Evolutionary conservation across 148 eudicot species (phyloP).

Genomic region (Suaeda aralocaspica): DNA sequence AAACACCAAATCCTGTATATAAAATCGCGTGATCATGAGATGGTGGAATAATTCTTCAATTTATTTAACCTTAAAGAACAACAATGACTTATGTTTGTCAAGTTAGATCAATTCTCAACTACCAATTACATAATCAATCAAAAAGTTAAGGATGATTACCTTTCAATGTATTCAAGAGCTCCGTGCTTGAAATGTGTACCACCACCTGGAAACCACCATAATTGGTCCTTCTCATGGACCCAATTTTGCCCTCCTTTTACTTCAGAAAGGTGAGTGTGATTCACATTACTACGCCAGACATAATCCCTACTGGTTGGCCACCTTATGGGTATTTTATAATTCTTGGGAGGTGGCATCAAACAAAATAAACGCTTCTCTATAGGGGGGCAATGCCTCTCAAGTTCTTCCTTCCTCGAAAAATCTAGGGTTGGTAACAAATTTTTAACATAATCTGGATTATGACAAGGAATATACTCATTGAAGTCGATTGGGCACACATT

Average conservation of each 20-base stretch:
- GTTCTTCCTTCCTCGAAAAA: slow-evolving; percentile 71
- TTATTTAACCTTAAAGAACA: background rate
- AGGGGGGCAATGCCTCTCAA: slow-evolving; percentile 92
- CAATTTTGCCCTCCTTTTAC: slow-evolving; percentile 99
- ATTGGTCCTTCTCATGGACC: slow-evolving; percentile 74
- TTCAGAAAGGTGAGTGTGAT: slow-evolving; percentile 88
- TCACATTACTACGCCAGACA: slow-evolving; percentile 91
- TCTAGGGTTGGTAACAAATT: slow-evolving; percentile 65
- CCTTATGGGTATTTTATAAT: slow-evolving; percentile 84
- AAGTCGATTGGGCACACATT: slow-evolving; percentile 68
- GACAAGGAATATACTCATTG: slow-evolving; percentile 92
- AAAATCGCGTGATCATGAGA: background rate
- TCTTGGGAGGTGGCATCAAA: slow-evolving; percentile 84
- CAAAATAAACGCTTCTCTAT: slow-evolving; percentile 77
- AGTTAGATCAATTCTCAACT: background rate
- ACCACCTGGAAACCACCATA: slow-evolving; percentile 99
- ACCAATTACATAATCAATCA: background rate
- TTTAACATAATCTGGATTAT: slow-evolving; percentile 66
- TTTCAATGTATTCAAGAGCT: slow-evolving; percentile 84
- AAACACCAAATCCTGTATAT: too few species aligned
- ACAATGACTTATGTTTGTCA: background rate
- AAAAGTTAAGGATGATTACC: slow-evolving; percentile 35
- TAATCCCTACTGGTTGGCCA: slow-evolving; percentile 97
- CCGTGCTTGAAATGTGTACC: slow-evolving; percentile 99
- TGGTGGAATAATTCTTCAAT: background rate